Base-by-base conservation (phyloP, 2,329 filamentous ascomycete genomes). In the Pyrenochaeta sp. region DNA sequence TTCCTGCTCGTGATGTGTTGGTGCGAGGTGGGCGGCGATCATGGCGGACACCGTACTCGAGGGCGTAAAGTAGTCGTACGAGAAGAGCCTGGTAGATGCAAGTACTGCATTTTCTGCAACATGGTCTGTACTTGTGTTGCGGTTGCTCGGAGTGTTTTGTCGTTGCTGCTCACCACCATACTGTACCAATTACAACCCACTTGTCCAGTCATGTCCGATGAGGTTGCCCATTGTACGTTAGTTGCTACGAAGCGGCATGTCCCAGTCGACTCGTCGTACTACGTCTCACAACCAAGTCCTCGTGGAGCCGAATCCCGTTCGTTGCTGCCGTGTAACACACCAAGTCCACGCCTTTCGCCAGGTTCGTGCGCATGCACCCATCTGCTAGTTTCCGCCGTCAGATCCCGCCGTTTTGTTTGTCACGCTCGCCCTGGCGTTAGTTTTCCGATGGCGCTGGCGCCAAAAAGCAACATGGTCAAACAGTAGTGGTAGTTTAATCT, bases 311-410 rank as follows among this genome's bases (percentile, higher is more conserved):
- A 63, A 67, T 69, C 58, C 62, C 69, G 48, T 44, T 42, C 25
- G 37, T 64, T 63, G 54, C 65, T 73, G 73, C 62, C 52, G 74
- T 76, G 73, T 65, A 73, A 76, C 72, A 46, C 68, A 66, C 65
- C 63, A 59, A 19, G 59, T 61, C 69, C 69, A 69, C 61, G 65
- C 71, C 67, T 67, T 57, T 54, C 56, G 64, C 62, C 62, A 69
- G 67, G 67, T 64, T 62, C 54, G 54, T 58, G 57, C 60, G 64
- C 67, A 71, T 71, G 66, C 68, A 66, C 64, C 50, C 56, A 48
- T 51, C 50, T 68, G 65, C 72, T 75, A 76, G 74, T 66, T 71
- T 68, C 74, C 74, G 71, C 72, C 71, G 72, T 75, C 72, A 74
- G 64, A 65, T 68, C 59, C 62, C 61, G 55, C 67, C 62, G 68